phyloP scores from a whole-genome alignment of 805 yeast genomes.

The Schwanniomyces sp. region DNA sequence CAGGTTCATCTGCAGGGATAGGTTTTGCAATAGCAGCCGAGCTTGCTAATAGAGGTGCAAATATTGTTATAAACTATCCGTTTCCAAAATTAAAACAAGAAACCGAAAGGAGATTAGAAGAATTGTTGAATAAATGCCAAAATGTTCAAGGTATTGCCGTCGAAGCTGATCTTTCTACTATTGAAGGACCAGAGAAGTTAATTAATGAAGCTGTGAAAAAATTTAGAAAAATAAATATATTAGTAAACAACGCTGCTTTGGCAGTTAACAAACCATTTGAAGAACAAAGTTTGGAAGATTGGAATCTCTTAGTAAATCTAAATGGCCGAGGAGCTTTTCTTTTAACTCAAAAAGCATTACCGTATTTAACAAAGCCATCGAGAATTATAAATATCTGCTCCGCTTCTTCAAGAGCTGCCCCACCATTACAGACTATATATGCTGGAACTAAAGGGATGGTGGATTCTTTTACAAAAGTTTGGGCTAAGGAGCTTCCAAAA shows the following conservation, averaged over 20 bases:
- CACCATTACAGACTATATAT: constrained; percentile 5
- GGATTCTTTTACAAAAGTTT: constrained; percentile 10
- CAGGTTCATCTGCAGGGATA: constrained; percentile 18
- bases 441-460: constrained; percentile 14
- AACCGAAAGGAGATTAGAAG: background rate
- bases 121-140: background rate
- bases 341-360: background rate
- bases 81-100: background rate
- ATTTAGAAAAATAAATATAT: background rate
- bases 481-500: constrained; percentile 15
- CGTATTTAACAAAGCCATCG: constrained; percentile 1
- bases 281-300: constrained; percentile 1
- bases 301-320: background rate
- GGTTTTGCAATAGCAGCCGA: constrained; percentile 13
- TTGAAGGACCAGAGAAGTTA: constrained; percentile 1
- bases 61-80: constrained; percentile 12
- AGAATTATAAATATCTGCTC: constrained; percentile 1
- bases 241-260: constrained; percentile 2
- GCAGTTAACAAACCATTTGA: constrained; percentile 1
- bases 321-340: background rate
- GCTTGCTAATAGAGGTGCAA: constrained; percentile 13
- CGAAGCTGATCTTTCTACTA: background rate
- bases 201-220: background rate
- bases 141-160: background rate
- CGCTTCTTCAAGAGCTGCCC: constrained; percentile 1